Evolutionary conservation across 495 filamentous ascomycete species (phyloP).

Genomic region (Pyronema domesticum): DNA sequence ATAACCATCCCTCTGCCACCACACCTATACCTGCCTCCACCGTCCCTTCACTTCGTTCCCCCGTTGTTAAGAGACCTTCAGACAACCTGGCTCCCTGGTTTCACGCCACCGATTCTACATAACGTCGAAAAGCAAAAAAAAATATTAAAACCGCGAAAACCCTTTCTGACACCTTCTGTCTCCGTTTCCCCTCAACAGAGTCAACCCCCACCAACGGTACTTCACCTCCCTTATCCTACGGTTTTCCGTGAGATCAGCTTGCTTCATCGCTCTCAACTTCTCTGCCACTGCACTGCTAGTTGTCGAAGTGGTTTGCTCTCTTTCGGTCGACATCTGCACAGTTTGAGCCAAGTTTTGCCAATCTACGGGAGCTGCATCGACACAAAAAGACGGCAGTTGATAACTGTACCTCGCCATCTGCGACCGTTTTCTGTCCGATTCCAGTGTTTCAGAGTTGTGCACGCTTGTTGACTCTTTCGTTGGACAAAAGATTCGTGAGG

Average conservation of each 20-base stretch:
- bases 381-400: too few relatives aligned
- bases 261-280: not conserved
- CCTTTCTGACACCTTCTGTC: constrained; percentile 24
- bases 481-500: too few relatives aligned
- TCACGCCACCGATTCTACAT: constrained; percentile 4
- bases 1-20: too few relatives aligned
- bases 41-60: constrained; percentile 1
- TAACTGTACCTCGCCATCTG: too few relatives aligned
- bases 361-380: too few relatives aligned
- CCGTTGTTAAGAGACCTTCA: not conserved
- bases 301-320: constrained; percentile 3
- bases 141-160: constrained; percentile 35
- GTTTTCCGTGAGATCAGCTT: not conserved
- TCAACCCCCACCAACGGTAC: constrained; percentile 12
- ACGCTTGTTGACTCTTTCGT: too few relatives aligned
- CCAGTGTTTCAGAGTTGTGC: constrained; percentile 1
- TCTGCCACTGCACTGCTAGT: not conserved
- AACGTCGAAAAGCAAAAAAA: constrained; percentile 29
- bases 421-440: constrained; percentile 5
- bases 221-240: constrained; percentile 12
- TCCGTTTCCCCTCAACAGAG: constrained; percentile 8
- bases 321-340: not conserved
- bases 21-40: not conserved
- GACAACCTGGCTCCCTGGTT: constrained; percentile 18
- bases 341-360: too few relatives aligned